Conservation (phyloP, 179 eudicot species). For the Spinacia oleracea region DNA sequence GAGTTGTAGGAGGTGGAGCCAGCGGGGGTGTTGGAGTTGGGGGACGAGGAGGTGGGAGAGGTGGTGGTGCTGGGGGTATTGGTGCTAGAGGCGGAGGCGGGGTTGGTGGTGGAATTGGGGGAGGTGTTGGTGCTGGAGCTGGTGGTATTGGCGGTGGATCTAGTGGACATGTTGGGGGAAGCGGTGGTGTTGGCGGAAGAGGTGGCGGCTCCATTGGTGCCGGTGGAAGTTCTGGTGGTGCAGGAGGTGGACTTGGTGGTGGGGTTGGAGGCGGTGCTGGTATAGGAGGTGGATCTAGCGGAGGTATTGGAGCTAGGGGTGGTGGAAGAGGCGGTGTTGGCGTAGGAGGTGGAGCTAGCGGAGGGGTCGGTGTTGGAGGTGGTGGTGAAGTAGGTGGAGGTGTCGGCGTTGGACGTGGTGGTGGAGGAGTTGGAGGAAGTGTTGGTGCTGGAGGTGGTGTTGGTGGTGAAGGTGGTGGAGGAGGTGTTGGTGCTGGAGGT, state of each 20-base stretch:
- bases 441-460: background rate
- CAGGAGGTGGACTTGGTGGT: background rate
- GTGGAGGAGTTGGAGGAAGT: background rate
- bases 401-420: background rate
- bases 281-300: too few species aligned
- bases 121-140: background rate
- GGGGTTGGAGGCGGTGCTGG: too few species aligned
- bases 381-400: background rate
- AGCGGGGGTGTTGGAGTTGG: background rate
- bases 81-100: background rate
- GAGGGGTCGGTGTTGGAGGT: background rate
- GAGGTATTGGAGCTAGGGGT: background rate
- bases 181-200: background rate
- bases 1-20: conserved; percentile 1
- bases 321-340: background rate
- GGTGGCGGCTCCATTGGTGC: background rate
- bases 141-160: background rate
- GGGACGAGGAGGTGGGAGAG: background rate
- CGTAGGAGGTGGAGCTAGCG: background rate
- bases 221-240: background rate
- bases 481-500: background rate
- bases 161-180: background rate
- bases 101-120: background rate
- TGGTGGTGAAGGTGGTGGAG: background rate
- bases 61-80: too few species aligned